Evolutionary conservation across 805 yeast genomes (phyloP).

Genomic region (Cyberlindnera mrakii): DNA sequence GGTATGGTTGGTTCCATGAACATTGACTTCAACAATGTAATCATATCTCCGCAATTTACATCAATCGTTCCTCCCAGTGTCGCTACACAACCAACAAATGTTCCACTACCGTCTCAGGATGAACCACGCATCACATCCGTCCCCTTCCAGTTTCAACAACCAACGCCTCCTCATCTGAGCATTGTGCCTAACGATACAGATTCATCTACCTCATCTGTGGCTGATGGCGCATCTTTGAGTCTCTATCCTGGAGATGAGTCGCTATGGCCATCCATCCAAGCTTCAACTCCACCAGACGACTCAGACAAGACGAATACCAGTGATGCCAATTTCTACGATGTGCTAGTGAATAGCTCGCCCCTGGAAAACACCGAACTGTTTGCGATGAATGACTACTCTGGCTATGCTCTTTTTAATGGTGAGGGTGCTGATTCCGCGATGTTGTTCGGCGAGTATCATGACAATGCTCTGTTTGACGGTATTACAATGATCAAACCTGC

Average conservation of each 20-base stretch:
- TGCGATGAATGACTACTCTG: conserved; percentile 2
- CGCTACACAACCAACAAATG: too few relatives aligned
- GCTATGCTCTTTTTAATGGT: background rate
- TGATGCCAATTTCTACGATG: conserved; percentile 8
- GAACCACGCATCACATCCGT: background rate
- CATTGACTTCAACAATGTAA: background rate
- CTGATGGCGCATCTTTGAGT: conserved; percentile 2
- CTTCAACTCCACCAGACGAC: conserved; percentile 12
- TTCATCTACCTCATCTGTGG: background rate
- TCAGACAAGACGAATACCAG: background rate
- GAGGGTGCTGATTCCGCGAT: background rate
- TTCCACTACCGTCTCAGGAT: too few relatives aligned
- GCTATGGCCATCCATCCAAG: conserved; percentile 17
- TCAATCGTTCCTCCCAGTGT: background rate
- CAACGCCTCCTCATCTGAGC: conserved; percentile 3
- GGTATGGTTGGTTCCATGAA: conserved; percentile 10
- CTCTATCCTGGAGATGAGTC: conserved; percentile 8
- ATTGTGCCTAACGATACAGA: conserved; percentile 2
- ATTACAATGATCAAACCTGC: background rate
- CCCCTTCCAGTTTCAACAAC: background rate
- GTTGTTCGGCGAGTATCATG: conserved; percentile 2
- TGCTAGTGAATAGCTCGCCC: conserved; percentile 14
- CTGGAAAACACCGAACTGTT: conserved; percentile 10
- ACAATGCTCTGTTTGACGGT: conserved; percentile 1
- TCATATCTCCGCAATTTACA: background rate